phyloP scores from a whole-genome alignment of 2,329 filamentous ascomycete genomes.

The Teratosphaeria gauchensis region DNA sequence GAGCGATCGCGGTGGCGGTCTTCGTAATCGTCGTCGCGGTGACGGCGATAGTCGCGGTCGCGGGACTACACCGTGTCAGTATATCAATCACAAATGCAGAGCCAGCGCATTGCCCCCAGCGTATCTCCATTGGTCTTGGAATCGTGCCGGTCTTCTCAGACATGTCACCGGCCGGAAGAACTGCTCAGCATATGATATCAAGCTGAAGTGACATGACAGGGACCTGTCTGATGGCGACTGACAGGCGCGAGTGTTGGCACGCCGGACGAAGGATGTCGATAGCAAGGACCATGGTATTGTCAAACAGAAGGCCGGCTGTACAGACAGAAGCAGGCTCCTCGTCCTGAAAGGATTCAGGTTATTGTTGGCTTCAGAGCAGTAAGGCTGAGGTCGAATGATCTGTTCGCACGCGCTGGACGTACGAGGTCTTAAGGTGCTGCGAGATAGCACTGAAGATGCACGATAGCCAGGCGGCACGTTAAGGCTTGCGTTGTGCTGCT shows the following conservation, averaged over 20 bases:
- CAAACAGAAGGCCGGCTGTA: background rate
- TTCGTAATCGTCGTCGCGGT: conserved; percentile 6
- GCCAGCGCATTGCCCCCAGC: background rate
- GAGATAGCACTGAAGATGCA: background rate
- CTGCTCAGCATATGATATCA: background rate
- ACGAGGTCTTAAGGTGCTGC: background rate
- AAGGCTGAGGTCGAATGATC: background rate
- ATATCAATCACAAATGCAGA: background rate
- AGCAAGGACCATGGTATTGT: background rate
- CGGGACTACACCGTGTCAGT: background rate
- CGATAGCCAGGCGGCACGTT: background rate
- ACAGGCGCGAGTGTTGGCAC: background rate
- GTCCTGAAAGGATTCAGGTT: background rate
- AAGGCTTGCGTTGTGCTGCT: background rate
- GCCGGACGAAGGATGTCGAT: background rate
- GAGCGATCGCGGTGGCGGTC: conserved; percentile 13
- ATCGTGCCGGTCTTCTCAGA: background rate
- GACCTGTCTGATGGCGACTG: background rate
- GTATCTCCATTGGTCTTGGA: background rate
- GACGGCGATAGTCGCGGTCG: background rate
- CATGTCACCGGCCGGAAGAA: background rate
- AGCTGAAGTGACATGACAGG: background rate
- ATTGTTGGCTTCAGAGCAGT: background rate
- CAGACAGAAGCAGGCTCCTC: background rate
- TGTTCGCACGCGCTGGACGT: background rate